Percentiles rank a stretch among this genome's conserved stretches.
Conservation (phyloP, 2,329 filamentous ascomycete genomes). For the Fusarium tupiense region DNA sequence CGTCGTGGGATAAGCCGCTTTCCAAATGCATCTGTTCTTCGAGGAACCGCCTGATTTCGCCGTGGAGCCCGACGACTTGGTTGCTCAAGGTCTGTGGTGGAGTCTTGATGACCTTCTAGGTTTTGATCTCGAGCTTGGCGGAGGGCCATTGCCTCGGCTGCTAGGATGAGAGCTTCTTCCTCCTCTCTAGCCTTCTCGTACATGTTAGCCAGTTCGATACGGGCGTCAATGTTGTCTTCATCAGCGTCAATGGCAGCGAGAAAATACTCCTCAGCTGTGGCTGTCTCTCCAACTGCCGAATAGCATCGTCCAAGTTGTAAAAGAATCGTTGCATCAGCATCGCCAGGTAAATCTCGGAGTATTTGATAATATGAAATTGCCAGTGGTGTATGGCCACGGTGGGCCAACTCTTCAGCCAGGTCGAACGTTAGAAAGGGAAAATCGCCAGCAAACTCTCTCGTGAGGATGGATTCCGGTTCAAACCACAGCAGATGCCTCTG, state of each 20-base stretch:
- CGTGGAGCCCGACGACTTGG: conserved; percentile 21
- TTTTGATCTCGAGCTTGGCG: conserved; percentile 57
- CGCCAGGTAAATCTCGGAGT: conserved; percentile 59
- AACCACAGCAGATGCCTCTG: conserved; percentile 76
- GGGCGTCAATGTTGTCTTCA: conserved; percentile 76
- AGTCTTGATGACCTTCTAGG: conserved; percentile 2
- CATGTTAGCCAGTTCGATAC: conserved; percentile 82
- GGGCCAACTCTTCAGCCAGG: conserved; percentile 58
- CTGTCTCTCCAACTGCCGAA: conserved; percentile 67
- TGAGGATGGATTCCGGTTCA: conserved; percentile 65
- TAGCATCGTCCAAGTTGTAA: conserved; percentile 75
- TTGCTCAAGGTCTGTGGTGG: not conserved
- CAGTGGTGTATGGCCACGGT: conserved; percentile 38
- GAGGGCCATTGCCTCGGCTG: conserved; percentile 78
- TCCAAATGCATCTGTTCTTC: conserved; percentile 14
- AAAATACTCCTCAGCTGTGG: conserved; percentile 81
- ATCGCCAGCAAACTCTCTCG: conserved; percentile 64
- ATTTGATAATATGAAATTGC: conserved; percentile 68
- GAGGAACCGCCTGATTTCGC: conserved; percentile 14
- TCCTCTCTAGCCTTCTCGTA: conserved; percentile 80
- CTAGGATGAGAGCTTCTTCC: conserved; percentile 80
- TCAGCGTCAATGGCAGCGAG: conserved; percentile 78
- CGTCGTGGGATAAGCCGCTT: conserved; percentile 49
- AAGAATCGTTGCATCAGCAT: conserved; percentile 62
- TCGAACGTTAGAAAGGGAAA: conserved; percentile 85